Conservation (phyloP, 306 rosid genomes). For the Lotus japonicus region DNA sequence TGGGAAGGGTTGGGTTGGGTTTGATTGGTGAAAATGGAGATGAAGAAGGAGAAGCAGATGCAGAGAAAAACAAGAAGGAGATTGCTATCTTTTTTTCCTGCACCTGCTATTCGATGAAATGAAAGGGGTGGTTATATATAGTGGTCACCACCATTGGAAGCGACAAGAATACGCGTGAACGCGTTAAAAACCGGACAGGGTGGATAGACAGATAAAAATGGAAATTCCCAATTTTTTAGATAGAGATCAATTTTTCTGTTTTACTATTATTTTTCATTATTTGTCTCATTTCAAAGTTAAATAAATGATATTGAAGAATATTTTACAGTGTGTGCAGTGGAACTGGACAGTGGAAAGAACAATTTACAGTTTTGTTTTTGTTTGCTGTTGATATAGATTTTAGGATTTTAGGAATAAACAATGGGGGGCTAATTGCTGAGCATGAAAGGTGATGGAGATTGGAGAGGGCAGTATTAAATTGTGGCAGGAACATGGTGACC, state of each 20-base stretch:
- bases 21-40: background rate
- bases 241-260: too few relatives aligned
- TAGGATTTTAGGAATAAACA: background rate
- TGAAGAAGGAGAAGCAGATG: conserved; percentile 23
- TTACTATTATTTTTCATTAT: too few relatives aligned
- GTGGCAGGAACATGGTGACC: background rate
- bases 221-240: background rate
- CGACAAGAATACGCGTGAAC: conserved; percentile 57
- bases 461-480: background rate
- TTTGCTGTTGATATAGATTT: background rate
- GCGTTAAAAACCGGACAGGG: conserved; percentile 40
- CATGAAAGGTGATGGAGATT: too few relatives aligned
- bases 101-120: conserved; percentile 25
- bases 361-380: background rate
- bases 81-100: conserved; percentile 16
- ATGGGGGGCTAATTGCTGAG: too few relatives aligned
- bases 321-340: too few relatives aligned
- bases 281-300: background rate
- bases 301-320: too few relatives aligned
- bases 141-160: conserved; percentile 23
- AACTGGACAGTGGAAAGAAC: background rate
- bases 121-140: conserved; percentile 37
- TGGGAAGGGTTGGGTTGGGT: background rate
- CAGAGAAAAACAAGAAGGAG: conserved; percentile 16
- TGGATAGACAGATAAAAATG: background rate